Base-by-base conservation (phyloP, 2,329 filamentous ascomycete genomes). In the Raffaelea arxii region DNA sequence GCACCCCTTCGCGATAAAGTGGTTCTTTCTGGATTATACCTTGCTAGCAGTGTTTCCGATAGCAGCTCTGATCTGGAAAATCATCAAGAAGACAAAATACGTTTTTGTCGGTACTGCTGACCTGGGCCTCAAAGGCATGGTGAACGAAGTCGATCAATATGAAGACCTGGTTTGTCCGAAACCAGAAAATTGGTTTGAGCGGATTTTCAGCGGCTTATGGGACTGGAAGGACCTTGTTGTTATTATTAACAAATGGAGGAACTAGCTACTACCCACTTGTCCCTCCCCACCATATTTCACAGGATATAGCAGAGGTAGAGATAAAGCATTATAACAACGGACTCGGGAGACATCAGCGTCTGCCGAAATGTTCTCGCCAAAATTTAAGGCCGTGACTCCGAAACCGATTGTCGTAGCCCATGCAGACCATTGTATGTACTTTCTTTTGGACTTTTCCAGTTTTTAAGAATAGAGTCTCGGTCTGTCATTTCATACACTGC, bases 401-500 rank as follows among this genome's bases (percentile, higher is more conserved):
- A n/a, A 32, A 36, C 41, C 5, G 42, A 32, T 9, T 44, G 42
- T 10, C 27, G 24, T 4, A 44, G 16, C 2, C 46, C 46, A 30
- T 48, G 46, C 25, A 44, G 37, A n/a, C 46, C 46, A 18, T 35
- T 41, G 46, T 48, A 48, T 5, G 25, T 14, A 7, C 41, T 5
- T 2, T 21, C 6, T 6, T 37, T 23, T 1, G 46, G 46, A 12
- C 41, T 35, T 23, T 44, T 41, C 46, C 46, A 48, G 27, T 18
- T 10, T 30, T 41, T 27, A 7, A 48, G 42, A 7, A 48, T 19
- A 4, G 25, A 18, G 4, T 41, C 46, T 12, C 19, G 24, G 32
- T 51, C 49, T 6, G 7, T 37, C 10, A 51, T 18, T 6, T 51
- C 49, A 18, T 43, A 90, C 0, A 92, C 80, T 54, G 89, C 78